These are phyloP conservation scores for Raphanus hybrid DNA, from an alignment of 441 rosid species.

Conservation along the genomic window DNA sequence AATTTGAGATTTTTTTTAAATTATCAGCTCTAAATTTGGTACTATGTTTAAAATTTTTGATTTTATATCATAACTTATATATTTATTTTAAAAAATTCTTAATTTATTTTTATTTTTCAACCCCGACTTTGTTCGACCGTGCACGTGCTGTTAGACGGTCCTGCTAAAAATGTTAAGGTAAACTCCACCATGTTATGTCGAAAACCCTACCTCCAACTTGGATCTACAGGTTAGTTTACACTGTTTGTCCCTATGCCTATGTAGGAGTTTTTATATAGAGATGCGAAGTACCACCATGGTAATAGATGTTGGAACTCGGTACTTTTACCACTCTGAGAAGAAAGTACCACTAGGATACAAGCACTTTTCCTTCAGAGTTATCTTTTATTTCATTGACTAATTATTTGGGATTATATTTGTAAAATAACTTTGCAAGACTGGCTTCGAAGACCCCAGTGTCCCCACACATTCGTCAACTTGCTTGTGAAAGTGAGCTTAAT, in stretches of 20 bases:
- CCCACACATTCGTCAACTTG: slow-evolving; percentile 14
- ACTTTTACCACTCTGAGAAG: neutral
- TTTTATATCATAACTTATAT: too few species aligned
- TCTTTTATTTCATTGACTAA: neutral
- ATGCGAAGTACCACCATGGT: neutral
- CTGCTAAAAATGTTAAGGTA: neutral
- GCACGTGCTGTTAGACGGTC: too few species aligned
- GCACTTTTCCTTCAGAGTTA: neutral
- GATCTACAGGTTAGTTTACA: neutral
- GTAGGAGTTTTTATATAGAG: neutral
- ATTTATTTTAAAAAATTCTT: too few species aligned
- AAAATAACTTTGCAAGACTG: slow-evolving; percentile 11
- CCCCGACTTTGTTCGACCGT: too few species aligned
- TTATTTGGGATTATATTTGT: neutral
- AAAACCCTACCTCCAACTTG: neutral
- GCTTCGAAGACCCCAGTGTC: neutral
- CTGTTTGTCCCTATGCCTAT: neutral
- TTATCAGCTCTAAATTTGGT: too few species aligned
- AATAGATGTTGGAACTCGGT: neutral
- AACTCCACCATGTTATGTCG: neutral
- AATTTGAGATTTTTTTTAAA: too few species aligned
- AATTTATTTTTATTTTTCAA: too few species aligned
- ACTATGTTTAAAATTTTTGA: too few species aligned
- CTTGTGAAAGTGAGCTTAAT: slow-evolving; percentile 4
- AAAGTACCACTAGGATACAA: neutral